Conservation (phyloP, 306 rosid species). For the Fragaria nilgerrensis region DNA sequence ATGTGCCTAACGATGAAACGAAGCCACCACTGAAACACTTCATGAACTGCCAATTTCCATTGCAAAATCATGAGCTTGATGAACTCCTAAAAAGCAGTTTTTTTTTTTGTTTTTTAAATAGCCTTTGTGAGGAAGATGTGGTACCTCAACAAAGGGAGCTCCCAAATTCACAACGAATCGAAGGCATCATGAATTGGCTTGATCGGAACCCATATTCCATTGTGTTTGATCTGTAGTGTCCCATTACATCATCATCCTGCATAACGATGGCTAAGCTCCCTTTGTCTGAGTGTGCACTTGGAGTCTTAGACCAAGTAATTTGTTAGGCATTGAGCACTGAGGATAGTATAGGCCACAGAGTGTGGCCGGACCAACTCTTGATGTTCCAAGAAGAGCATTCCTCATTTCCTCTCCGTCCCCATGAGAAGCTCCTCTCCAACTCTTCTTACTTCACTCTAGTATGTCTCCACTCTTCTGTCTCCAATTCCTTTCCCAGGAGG, state of each 20-base stretch:
- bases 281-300: conserved; percentile 44
- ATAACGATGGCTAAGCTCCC: conserved; percentile 36
- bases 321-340: conserved; percentile 36
- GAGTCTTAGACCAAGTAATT: conserved; percentile 31
- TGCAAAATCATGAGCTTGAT: no score
- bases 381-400: conserved; percentile 30
- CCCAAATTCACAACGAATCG: conserved; percentile 25
- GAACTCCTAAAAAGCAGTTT: no score
- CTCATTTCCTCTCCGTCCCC: conserved; percentile 26
- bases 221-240: conserved; percentile 31
- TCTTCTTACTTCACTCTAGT: conserved; percentile 29
- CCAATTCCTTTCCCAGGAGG: not conserved
- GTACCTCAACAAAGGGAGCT: conserved; percentile 25
- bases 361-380: conserved; percentile 25
- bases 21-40: no score
- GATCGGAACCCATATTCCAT: conserved; percentile 14
- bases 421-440: conserved; percentile 34
- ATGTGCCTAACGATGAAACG: no score
- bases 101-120: not conserved
- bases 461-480: conserved; percentile 18
- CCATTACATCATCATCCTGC: conserved; percentile 29
- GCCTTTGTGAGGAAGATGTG: not conserved
- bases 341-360: conserved; percentile 34
- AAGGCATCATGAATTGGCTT: conserved; percentile 21
- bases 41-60: no score